Evolutionary conservation across 2,329 filamentous ascomycete species (phyloP).

Genomic region (Aspergillus sclerotialis): DNA sequence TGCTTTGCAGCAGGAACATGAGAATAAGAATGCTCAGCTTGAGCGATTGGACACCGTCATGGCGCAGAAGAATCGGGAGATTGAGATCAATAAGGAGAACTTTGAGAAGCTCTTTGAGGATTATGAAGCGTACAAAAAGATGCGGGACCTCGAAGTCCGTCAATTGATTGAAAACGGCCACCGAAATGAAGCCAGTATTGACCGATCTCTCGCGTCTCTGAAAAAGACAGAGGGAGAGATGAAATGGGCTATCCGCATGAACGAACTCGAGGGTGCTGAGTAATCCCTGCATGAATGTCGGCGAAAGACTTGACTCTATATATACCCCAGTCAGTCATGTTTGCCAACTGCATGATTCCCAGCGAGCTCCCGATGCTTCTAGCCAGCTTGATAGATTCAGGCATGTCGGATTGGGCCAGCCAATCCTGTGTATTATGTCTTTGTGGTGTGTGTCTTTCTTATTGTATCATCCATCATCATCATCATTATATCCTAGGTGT

Average conservation of each 20-base stretch:
- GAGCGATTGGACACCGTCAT: slow-evolving; percentile 38
- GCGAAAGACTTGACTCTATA: too few species aligned
- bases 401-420: too few species aligned
- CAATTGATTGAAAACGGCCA: slow-evolving; percentile 23
- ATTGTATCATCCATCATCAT: too few species aligned
- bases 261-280: slow-evolving; percentile 22
- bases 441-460: too few species aligned
- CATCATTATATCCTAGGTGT: too few species aligned
- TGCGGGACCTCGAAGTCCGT: slow-evolving; percentile 34
- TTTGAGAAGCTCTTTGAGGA: slow-evolving; percentile 32
- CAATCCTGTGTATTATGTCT: too few species aligned
- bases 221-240: slow-evolving; percentile 38
- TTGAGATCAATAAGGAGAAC: slow-evolving; percentile 32
- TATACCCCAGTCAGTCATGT: too few species aligned
- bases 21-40: slow-evolving; percentile 29
- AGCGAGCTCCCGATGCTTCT: too few species aligned
- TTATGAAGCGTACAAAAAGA: slow-evolving; percentile 37
- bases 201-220: slow-evolving; percentile 32
- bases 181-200: slow-evolving; percentile 25
- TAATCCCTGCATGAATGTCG: too few species aligned
- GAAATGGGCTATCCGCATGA: slow-evolving; percentile 42
- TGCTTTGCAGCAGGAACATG: slow-evolving; percentile 27
- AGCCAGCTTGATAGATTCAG: too few species aligned
- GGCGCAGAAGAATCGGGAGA: slow-evolving; percentile 40
- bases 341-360: too few species aligned